Base-by-base conservation (phyloP, 768 basidiomycete genomes). In the Kwoniella botswanensis region DNA sequence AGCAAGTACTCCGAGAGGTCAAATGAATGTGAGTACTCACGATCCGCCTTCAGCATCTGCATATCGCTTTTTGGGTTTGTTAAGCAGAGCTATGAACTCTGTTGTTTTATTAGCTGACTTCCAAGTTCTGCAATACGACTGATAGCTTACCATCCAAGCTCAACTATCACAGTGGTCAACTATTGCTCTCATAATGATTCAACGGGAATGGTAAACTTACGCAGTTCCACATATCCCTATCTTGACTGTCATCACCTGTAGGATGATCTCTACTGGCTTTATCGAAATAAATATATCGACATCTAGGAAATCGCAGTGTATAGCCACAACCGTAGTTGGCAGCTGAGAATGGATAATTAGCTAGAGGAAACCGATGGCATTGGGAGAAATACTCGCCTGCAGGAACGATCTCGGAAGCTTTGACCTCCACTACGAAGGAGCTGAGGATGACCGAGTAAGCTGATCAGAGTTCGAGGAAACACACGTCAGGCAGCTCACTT, bases 221-320 rank as follows among this genome's bases (percentile, higher is more conserved):
- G 11, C 70, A 75, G 44, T 79, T 81, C 82, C 82, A 83, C 75
- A 79, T 76, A 78, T 87, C 71, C 83, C 85, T 64, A 85, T 87
- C 80, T 74, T 66, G 75, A 53, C 71, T 43, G 65, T 75, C 77
- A 54, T 76, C 76, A 7, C 67, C 71, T 10, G 67, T 41, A 1
- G 71, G 66, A 67, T 72, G 76, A 57, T 77, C 73, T 35, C 76
- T 65, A 68, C 76, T 76, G 18, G 71, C 74, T 67, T 76, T 76
- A 76, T 97, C 94, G 61, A 92, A 92, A 24, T 93, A 88, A 70
- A 95, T 93, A 2, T 84, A 79, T 57, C 93, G 76, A 17, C 92
- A 93, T 67, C 95, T 88, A 56, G 97, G 96, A 79, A 99, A 99
- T 22, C 97, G 90, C 89, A 99, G 91, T 0, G 96, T 98, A 72